Conservation (phyloP, 108 stramenopile genomes). For the Cyclotella cryptica region DNA sequence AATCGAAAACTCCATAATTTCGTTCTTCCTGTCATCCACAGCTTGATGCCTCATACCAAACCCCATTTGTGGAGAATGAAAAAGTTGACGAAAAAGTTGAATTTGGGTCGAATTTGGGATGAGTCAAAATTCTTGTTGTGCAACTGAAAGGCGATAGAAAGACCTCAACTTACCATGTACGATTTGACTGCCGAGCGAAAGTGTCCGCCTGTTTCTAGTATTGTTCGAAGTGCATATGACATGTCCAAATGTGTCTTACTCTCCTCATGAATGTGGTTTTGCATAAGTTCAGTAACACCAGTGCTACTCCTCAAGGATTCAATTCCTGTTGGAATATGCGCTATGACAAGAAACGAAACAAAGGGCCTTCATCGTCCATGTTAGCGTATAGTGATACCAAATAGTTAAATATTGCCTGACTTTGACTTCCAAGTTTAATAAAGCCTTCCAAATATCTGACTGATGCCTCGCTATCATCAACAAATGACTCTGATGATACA, state of each 20-base stretch:
- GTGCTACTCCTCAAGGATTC: slow-evolving; percentile 17
- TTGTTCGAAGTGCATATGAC: slow-evolving; percentile 76
- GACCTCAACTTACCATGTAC: slow-evolving; percentile 70
- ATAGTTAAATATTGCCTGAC: slow-evolving; percentile 79
- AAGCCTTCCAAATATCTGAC: slow-evolving; percentile 81
- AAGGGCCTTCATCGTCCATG: slow-evolving; percentile 85
- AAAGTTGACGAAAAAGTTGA: neutral
- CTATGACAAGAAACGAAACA: slow-evolving; percentile 81
- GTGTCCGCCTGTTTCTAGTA: slow-evolving; percentile 80
- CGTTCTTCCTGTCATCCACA: too few species aligned
- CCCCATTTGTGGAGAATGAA: slow-evolving; percentile 26
- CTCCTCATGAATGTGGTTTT: slow-evolving; percentile 53
- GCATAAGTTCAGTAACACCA: slow-evolving; percentile 31
- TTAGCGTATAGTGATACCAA: slow-evolving; percentile 76
- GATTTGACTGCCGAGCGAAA: slow-evolving; percentile 88
- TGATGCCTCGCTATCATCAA: slow-evolving; percentile 72
- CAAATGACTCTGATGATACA: slow-evolving; percentile 48
- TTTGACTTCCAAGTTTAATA: slow-evolving; percentile 79
- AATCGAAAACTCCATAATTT: too few species aligned
- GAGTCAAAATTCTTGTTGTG: neutral
- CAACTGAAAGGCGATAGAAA: neutral
- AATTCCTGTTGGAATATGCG: slow-evolving; percentile 66
- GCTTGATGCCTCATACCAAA: slow-evolving; percentile 91
- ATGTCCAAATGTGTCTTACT: slow-evolving; percentile 74
- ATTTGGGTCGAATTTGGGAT: too few species aligned